Base-by-base conservation (phyloP, 2,329 filamentous ascomycete species). In the Pestalotiopsis sp. region DNA sequence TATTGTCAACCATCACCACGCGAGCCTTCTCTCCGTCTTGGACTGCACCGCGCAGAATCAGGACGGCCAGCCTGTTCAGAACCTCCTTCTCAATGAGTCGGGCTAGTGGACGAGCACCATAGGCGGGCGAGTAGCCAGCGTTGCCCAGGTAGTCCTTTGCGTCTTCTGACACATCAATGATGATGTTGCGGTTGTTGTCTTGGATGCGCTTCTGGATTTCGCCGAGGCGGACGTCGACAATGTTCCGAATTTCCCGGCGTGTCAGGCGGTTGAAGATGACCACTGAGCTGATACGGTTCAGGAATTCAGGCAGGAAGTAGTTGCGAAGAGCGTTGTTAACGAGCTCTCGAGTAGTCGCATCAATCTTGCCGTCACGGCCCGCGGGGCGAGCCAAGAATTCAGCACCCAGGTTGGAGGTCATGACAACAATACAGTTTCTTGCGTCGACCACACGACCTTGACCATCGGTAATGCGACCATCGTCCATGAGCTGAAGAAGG, bases 201-300 rank as follows among this genome's bases (percentile, higher is more conserved):
- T 86, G 82, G n/a, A 99, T 89, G 57, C 96, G 93, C 79, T 93
- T 93, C 86, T 99, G 96, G 71, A 99, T 95, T 79, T 99, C 96
- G 2, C 71, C 69, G 41, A 99, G 87, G 59, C 96, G 92, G 25
- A 99, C 86, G 77, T 99, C 96, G 70, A 99, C 96, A 78, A 99
- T 98, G 84, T 90, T 94, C 77, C 96, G 92, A 76, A 99, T 99
- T 82, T 99, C 96, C 68, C 82, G 86, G 79, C 91, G 92, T 3
- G 93, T 95, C 68, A 99, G 92, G 62, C 96, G 93, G 86, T 99
- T 99, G 89, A 99, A 99, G 83, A 99, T 98, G 82, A 99, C 95
- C 67, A 91, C 93, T 70, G 92, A 96, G 82, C 90, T 95, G 85
- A 99, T 98, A 79, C 96, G 93, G 87, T 99, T 99, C 73, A 99